phyloP scores from a whole-genome alignment of 495 filamentous ascomycete species.

The Xylaria curta region DNA sequence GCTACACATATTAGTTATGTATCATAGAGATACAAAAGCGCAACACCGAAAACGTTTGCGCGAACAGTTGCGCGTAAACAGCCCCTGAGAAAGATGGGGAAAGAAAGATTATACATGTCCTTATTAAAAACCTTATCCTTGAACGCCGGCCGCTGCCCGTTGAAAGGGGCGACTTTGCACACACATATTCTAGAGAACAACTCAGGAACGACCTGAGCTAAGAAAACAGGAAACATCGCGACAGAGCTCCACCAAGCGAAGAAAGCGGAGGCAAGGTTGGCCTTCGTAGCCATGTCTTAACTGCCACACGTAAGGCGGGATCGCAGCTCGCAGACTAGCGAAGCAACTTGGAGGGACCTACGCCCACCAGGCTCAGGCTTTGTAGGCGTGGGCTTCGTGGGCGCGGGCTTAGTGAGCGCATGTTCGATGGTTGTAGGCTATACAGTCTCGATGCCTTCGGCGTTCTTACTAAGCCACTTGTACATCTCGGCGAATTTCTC shows the following conservation, averaged over 20 bases:
- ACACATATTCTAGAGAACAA: not conserved
- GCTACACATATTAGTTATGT: conserved; percentile 25
- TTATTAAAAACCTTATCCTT: not conserved
- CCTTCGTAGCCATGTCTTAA: not conserved
- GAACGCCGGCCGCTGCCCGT: conserved; percentile 17
- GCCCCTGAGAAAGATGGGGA: not conserved
- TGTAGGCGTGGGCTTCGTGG: too few species aligned
- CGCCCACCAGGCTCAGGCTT: too few species aligned
- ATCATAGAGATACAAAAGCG: conserved; percentile 12
- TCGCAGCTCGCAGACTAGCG: not conserved
- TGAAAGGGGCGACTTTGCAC: not conserved
- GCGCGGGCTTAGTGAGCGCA: not conserved
- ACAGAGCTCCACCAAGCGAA: not conserved
- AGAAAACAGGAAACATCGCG: not conserved
- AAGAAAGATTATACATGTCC: conserved; percentile 6
- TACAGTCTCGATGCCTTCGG: conserved; percentile 32
- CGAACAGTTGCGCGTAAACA: not conserved
- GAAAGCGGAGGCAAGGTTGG: not conserved
- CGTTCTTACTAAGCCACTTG: conserved; percentile 58
- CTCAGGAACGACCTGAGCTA: not conserved
- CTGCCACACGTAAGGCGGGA: not conserved
- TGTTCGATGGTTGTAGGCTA: not conserved
- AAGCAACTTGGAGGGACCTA: not conserved
- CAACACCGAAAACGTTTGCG: not conserved
- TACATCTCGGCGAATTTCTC: conserved; percentile 56